These are phyloP conservation scores for Moniliella sp. DNA, from an alignment of 1,284 basidiomycete genomes.

Conservation along the genomic window DNA sequence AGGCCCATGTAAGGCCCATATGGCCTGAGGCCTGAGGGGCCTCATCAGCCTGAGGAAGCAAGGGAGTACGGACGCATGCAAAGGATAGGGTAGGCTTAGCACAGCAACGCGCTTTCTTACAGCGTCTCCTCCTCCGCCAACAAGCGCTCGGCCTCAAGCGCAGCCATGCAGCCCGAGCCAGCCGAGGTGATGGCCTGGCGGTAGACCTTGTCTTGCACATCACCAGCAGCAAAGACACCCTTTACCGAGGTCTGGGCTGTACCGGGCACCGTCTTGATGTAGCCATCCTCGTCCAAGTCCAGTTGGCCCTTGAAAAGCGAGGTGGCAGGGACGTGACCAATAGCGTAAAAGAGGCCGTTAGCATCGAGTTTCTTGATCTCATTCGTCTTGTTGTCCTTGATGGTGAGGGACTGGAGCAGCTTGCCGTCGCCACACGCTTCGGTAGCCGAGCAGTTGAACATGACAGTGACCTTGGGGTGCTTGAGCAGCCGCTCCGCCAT, in stretches of 20 bases:
- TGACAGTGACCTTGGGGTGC: conserved; percentile 62
- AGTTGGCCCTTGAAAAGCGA: conserved; percentile 65
- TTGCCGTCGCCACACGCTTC: conserved; percentile 90
- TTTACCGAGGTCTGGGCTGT: conserved; percentile 83
- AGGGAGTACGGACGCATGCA: too few relatives aligned
- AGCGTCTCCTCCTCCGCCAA: conserved; percentile 67
- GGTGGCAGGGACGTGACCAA: conserved; percentile 68
- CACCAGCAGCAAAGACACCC: conserved; percentile 94
- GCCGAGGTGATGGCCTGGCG: conserved; percentile 45
- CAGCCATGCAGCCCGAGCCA: conserved; percentile 49
- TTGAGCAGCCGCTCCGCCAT: conserved; percentile 79
- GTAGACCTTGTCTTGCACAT: conserved; percentile 92
- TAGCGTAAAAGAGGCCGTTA: conserved; percentile 84
- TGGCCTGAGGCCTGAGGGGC: too few relatives aligned
- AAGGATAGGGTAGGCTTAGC: too few relatives aligned
- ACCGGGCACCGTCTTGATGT: conserved; percentile 83
- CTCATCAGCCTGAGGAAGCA: too few relatives aligned
- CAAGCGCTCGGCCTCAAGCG: conserved; percentile 73
- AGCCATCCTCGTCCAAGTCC: conserved; percentile 73
- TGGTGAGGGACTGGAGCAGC: conserved; percentile 57
- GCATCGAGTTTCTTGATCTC: conserved; percentile 66
- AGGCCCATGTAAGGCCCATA: too few relatives aligned
- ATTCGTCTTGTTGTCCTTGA: conserved; percentile 59
- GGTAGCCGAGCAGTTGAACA: conserved; percentile 55
- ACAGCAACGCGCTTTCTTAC: too few relatives aligned